phyloP scores from a whole-genome alignment of 1,284 basidiomycete species.

The Albatrellus sp. region DNA sequence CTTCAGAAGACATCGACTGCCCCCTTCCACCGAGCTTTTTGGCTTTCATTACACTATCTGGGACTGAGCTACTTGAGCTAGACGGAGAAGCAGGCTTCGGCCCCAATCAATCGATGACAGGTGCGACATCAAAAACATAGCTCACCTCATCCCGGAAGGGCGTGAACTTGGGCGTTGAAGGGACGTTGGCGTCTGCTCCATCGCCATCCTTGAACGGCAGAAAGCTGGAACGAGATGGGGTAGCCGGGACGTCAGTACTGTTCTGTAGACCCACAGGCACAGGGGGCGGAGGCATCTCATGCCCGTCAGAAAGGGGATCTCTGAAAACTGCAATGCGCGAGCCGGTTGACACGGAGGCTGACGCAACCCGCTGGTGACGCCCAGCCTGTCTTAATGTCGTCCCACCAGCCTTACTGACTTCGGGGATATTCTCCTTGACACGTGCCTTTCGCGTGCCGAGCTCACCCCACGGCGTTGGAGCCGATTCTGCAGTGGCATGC shows the following conservation, averaged over 20 bases:
- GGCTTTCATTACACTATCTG: conserved; percentile 51
- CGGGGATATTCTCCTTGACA: conserved; percentile 63
- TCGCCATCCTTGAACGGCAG: conserved; percentile 9
- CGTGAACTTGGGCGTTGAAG: conserved; percentile 43
- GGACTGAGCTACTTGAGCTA: conserved; percentile 13
- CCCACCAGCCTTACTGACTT: conserved; percentile 52
- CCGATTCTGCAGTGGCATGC: conserved; percentile 24
- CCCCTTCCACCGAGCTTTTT: conserved; percentile 31
- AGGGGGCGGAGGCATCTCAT: conserved; percentile 10
- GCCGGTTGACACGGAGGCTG: conserved; percentile 19
- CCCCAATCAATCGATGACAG: conserved; percentile 3
- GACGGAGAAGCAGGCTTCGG: conserved; percentile 18
- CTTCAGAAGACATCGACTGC: conserved; percentile 38
- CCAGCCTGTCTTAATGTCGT: conserved; percentile 51
- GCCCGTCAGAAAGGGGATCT: conserved; percentile 26
- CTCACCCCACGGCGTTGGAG: conserved; percentile 46
- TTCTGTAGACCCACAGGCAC: conserved; percentile 5
- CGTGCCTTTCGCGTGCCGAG: conserved; percentile 62
- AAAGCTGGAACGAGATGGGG: conserved; percentile 10
- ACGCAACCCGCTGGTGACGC: conserved; percentile 35
- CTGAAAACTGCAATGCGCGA: conserved; percentile 45
- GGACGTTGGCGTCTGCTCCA: conserved; percentile 9
- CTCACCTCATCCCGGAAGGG: conserved; percentile 61
- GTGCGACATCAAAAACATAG: conserved; percentile 4
- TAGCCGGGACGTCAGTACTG: conserved; percentile 13